A percentile compares a stretch with the other conserved stretches of the same genome.
phyloP scores from a whole-genome alignment of 1,139 yeast genomes.

The Hansenula lynferdii region DNA sequence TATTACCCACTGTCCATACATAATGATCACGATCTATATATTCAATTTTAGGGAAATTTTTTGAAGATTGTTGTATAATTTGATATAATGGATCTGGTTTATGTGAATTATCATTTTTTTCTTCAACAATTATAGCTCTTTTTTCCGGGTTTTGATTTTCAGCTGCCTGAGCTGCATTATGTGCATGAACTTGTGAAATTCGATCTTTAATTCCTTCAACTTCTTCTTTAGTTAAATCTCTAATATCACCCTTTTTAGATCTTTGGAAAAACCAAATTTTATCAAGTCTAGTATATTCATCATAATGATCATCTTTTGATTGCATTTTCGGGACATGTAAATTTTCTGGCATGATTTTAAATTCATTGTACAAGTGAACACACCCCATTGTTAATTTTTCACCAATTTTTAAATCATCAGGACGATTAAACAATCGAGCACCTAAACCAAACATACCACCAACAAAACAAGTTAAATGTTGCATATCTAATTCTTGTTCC shows the following conservation, averaged over 20 bases:
- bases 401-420: constrained; percentile 53
- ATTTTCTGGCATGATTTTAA: constrained; percentile 41
- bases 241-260: background rate
- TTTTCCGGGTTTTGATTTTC: background rate
- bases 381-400: constrained; percentile 65
- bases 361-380: constrained; percentile 51
- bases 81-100: background rate
- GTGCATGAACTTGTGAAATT: background rate
- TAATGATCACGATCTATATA: constrained; percentile 6
- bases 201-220: background rate
- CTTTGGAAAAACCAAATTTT: background rate
- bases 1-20: constrained; percentile 10
- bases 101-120: background rate
- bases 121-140: background rate
- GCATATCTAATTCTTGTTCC: constrained; percentile 29
- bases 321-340: constrained; percentile 29
- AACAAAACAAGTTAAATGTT: constrained; percentile 66
- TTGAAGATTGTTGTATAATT: background rate
- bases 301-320: constrained; percentile 26
- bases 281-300: constrained; percentile 19
- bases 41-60: constrained; percentile 4
- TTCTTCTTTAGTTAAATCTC: background rate
- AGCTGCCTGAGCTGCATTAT: background rate
- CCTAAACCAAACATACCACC: constrained; percentile 75
- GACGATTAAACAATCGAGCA: constrained; percentile 45